Conservation (phyloP, 345 rosid genomes). For the Eucalyptus polyanthemos region DNA sequence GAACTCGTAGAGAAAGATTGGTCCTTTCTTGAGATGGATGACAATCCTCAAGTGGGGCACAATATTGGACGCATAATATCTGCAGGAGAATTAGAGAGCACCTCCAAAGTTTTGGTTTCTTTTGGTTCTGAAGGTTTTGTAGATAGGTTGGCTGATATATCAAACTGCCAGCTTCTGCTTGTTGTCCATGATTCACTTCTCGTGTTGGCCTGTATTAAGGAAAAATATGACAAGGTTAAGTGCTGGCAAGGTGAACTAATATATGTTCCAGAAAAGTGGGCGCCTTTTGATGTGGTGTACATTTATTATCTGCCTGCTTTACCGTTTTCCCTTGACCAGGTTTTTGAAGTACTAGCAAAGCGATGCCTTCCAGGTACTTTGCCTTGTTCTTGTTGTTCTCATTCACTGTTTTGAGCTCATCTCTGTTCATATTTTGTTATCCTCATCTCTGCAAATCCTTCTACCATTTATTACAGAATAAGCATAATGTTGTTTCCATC, state of each 20-base stretch:
- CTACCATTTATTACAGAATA: not conserved
- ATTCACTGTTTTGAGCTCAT: not conserved
- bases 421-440: not conserved
- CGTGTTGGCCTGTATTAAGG: conserved; percentile 61
- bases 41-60: conserved; percentile 10
- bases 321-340: conserved; percentile 50
- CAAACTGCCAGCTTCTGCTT: conserved; percentile 41
- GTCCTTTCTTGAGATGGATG: conserved; percentile 77
- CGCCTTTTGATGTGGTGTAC: conserved; percentile 70
- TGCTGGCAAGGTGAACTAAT: conserved; percentile 97
- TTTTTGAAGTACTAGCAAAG: conserved; percentile 36
- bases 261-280: conserved; percentile 78
- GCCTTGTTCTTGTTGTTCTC: not conserved
- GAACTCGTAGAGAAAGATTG: conserved; percentile 78
- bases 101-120: conserved; percentile 71
- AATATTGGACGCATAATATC: conserved; percentile 44
- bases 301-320: conserved; percentile 78
- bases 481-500: not conserved
- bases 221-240: conserved; percentile 63
- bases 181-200: conserved; percentile 83
- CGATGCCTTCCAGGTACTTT: conserved; percentile 60
- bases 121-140: conserved; percentile 57
- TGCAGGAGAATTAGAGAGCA: conserved; percentile 43
- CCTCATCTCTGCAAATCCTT: not conserved
- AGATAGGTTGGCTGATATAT: conserved; percentile 48